Evolutionary conservation across 1,284 basidiomycete species (phyloP), one percentile per base, ranked within the genome.

Genomic region (Mycosarcoma maydis): DNA sequence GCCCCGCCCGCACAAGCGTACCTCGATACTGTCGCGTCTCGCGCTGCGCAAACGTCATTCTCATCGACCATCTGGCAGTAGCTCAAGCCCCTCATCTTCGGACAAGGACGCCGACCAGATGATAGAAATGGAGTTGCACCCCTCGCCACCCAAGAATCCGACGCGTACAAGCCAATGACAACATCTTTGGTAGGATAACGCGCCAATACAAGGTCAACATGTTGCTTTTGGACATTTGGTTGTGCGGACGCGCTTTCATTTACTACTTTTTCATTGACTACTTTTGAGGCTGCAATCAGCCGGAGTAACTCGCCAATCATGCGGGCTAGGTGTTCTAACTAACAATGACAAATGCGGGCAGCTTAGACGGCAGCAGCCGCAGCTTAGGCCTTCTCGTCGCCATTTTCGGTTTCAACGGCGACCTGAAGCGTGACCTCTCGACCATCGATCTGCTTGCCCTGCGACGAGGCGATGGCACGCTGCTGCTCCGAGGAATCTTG

Each of bases 381-480:
- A 30, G 59, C 17, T 20, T 54, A 29, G 33, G 45, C 33, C 19
- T 37, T 23, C 33, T 44, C 23, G 4, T 50, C 55, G n/a, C 54
- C 40, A 33, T 60, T 50, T 44, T 70, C 66, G 39, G 50, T 60
- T 57, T 73, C 56, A 39, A 73, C 48, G 32, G 73, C 73, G 19
- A 77, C 69, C 51, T 73, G 72, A 17, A 78, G 60, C 16, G 53
- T 51, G 33, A 78, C 47, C 20, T 66, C 48, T 10, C 75, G 61
- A 24, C 73, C 76, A 19, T 73, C 75, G 40, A 75, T 64, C 44
- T 59, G 46, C 58, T 58, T 73, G 51, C 59, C 59, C 38, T 77
- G 61, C 2, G 60, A 49, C 20, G 71, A 45, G 32, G 70, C 43
- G 47, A 78, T 54, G 37, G 75, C 75, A n/a, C 64, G 57, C 54